A percentile compares a stretch with the other conserved stretches of the same genome.
Evolutionary conservation across 805 yeast species (phyloP).

Genomic region (Lachancea mirantina): DNA sequence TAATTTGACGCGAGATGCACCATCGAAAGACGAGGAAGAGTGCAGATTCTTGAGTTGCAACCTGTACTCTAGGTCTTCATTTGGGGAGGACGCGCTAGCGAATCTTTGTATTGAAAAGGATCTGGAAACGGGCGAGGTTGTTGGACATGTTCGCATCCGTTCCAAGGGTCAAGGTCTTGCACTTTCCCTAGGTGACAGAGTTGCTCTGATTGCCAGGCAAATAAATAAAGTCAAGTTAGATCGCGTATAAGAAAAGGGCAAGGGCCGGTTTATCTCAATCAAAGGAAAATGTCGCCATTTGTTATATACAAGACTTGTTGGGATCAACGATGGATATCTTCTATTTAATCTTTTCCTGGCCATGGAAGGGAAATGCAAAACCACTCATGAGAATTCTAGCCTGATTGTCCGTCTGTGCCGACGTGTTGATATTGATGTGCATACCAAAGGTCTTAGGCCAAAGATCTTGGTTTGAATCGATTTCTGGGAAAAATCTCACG

Average conservation of each 20-base stretch:
- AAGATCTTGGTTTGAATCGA: constrained; percentile 80
- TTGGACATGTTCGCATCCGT: constrained; percentile 94
- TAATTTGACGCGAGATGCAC: constrained; percentile 86
- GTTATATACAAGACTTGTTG: too few relatives aligned
- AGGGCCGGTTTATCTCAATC: not conserved
- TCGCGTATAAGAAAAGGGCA: constrained; percentile 23
- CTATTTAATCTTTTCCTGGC: constrained; percentile 22
- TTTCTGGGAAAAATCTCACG: constrained; percentile 82
- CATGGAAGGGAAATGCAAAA: constrained; percentile 71
- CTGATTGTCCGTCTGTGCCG: constrained; percentile 84
- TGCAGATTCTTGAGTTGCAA: constrained; percentile 79
- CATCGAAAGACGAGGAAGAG: constrained; percentile 82
- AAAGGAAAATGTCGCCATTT: constrained; percentile 2
- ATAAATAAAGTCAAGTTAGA: constrained; percentile 33
- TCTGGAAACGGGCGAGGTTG: constrained; percentile 56
- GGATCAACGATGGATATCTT: too few relatives aligned
- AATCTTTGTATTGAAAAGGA: constrained; percentile 87
- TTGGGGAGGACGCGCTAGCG: constrained; percentile 97
- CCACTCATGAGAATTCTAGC: constrained; percentile 82
- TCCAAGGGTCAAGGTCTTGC: constrained; percentile 98
- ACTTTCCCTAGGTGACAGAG: constrained; percentile 86
- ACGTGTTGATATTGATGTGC: constrained; percentile 76
- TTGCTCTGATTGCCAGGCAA: constrained; percentile 72
- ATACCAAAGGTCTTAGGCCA: constrained; percentile 86
- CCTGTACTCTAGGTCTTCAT: constrained; percentile 81